Evolutionary conservation across 257 asterid genomes (phyloP), one percentile per base, ranked within the genome.

Genomic region (Solanum lycopersicoides): DNA sequence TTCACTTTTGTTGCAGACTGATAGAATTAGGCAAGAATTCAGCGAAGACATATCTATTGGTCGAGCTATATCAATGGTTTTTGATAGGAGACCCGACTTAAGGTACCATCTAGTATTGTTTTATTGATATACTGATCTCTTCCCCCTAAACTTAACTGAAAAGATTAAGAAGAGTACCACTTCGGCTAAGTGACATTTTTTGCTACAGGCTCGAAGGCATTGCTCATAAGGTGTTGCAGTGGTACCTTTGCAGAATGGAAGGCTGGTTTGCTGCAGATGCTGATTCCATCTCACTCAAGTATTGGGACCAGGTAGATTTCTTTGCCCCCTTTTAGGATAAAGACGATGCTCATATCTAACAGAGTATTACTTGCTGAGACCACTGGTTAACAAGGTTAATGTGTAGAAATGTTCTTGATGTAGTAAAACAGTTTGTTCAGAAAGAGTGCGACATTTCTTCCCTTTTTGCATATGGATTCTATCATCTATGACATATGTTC

Each of bases 201-300:
- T 66, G 82, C 85, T 90, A 45, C 92, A 95, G 98, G 94, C 91
- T 95, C 93, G 96, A 95, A 88, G 98, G 99, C 56, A 91, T 93
- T 84, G 93, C 88, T 44, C 93, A 94, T 87, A 94, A 95, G 92
- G 98, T 95, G 91, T 89, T 96, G 89, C 99, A 96, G 53, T 96
- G 98, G 99, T 96, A 95, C 90, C 96, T 96, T 66, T 96, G 98
- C 93, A 92, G 98, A 94, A 94, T 96, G 98, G 99, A 96, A 86
- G 98, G 98, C 82, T 97, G 97, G 98, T 97, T 97, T 93, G 98
- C 99, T 86, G 98, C 99, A 21, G 99, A 97, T 93, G 96, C 98
- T 15, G 99, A 97, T 65, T 94, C 99, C 82, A 97, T 97, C 85
- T 96, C 99, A 72, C 95, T 95, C 79, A 92, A 94, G 93, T 86